These are phyloP conservation scores for Euptelea pleiosperma DNA, from an alignment of 164 flowering plant genomes.

Conservation along the genomic window DNA sequence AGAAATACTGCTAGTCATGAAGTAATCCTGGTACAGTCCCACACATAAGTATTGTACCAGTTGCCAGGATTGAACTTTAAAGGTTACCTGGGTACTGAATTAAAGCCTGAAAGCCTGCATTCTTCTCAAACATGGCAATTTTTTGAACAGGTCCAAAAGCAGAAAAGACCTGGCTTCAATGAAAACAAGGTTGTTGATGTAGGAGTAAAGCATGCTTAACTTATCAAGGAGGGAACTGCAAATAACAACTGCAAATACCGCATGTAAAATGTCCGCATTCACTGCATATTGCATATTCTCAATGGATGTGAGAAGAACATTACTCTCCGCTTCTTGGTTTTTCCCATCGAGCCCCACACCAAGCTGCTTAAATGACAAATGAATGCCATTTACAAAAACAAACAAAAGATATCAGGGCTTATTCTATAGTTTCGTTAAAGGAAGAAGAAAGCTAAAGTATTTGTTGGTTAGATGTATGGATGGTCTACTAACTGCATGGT, in stretches of 20 bases:
- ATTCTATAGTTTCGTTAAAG: neutral
- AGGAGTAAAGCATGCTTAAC: neutral
- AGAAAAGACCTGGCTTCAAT: conserved; percentile 68
- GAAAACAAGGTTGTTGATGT: neutral
- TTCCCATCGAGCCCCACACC: conserved; percentile 66
- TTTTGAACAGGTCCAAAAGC: conserved; percentile 89
- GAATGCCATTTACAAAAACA: neutral
- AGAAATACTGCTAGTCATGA: neutral
- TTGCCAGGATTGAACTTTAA: too few species aligned
- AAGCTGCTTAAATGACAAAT: conserved; percentile 37
- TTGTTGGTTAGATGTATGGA: neutral
- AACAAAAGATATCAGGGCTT: neutral
- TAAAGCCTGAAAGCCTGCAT: conserved; percentile 90
- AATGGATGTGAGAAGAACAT: conserved; percentile 92
- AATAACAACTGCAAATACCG: conserved; percentile 40
- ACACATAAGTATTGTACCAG: too few species aligned
- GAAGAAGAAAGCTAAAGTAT: neutral
- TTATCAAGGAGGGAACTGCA: neutral
- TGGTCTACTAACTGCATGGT: neutral
- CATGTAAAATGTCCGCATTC: conserved; percentile 77
- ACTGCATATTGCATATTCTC: conserved; percentile 98
- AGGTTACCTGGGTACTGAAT: conserved; percentile 84
- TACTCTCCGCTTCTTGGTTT: conserved; percentile 83
- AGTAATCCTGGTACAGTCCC: conserved; percentile 1
- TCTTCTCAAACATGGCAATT: conserved; percentile 98